phyloP scores from a whole-genome alignment of 768 basidiomycete genomes.

The Mycena crocata region DNA sequence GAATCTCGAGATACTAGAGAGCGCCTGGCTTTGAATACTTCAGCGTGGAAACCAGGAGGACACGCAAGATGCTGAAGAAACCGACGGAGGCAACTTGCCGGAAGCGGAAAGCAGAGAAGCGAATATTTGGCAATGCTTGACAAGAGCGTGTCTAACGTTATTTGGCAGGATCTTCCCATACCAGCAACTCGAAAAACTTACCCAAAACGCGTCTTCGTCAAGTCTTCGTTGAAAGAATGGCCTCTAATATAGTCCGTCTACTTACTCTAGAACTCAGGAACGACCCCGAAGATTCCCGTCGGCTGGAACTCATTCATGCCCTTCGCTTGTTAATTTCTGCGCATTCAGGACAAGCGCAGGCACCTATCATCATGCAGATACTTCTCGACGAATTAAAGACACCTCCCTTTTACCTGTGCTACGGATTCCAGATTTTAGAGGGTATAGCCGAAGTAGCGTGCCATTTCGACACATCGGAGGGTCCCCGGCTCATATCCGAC shows the following conservation, averaged over 20 bases:
- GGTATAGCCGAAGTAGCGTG: not conserved
- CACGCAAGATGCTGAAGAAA: too few species aligned
- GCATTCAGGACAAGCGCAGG: constrained; percentile 3
- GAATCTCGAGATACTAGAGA: too few species aligned
- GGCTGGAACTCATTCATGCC: not conserved
- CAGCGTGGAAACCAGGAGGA: too few species aligned
- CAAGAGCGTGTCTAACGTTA: too few species aligned
- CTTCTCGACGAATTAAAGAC: constrained; percentile 3
- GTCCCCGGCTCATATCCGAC: constrained; percentile 11
- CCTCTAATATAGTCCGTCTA: not conserved
- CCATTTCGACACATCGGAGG: constrained; percentile 1
- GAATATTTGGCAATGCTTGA: too few species aligned
- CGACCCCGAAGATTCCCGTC: not conserved
- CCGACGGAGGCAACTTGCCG: too few species aligned
- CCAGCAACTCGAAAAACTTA: not conserved
- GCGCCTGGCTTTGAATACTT: too few species aligned
- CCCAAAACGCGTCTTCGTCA: not conserved
- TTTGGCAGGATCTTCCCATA: too few species aligned
- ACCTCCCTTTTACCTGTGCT: not conserved
- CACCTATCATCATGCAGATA: constrained; percentile 11
- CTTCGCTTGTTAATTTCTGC: constrained; percentile 7
- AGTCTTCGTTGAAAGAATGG: not conserved
- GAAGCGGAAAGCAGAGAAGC: too few species aligned
- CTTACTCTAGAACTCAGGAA: not conserved
- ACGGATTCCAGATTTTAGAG: not conserved